Evolutionary conservation across 257 asterid genomes (phyloP), one percentile per base, ranked within the genome.

Genomic region (Gentiana dahurica): DNA sequence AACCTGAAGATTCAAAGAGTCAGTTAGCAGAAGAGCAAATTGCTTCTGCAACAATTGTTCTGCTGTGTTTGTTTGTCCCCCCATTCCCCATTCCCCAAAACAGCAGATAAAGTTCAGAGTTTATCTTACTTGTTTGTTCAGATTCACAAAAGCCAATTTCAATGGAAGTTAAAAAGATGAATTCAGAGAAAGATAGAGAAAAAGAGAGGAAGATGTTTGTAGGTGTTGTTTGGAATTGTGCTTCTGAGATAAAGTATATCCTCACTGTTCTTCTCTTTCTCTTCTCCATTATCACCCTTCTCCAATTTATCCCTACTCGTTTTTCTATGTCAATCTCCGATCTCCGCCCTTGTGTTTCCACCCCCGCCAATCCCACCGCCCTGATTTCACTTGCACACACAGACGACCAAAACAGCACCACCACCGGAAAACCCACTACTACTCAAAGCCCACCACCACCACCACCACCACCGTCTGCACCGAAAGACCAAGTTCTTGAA

Each of bases 191-290:
- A 55, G 71, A 52, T 11, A 68, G 65, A 55, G 78, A 73, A 15
- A 72, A 71, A 54, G 81, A 78, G 34, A 63, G 65, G 70, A 76
- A 69, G 59, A 76, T 80, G 85, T 68, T 85, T 7, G 89, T 80
- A 6, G 95, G 95, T 4, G 71, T 82, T 4, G 81, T 75, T 0
- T 86, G 85, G 85, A 82, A 78, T 33, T 86, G 89, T 69, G 92
- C 85, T 2, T 78, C 86, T 50, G 95, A 85, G 71, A 78, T 82
- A 32, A 85, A 80, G 41, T 73, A 76, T 52, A 59, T 82, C 3
- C 85, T 80, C 60, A 76, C 83, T 36, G 89, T 83, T 51, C 75
- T 86, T 5, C 78, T 86, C 57, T 65, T 82, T 60, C 80, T 86
- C 10, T 80, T 78, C 57, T 78, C 92, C 38, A 7, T 86, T 5